Base-by-base conservation (phyloP, 2,329 filamentous ascomycete species). In the Epichloe brachyelytri region DNA sequence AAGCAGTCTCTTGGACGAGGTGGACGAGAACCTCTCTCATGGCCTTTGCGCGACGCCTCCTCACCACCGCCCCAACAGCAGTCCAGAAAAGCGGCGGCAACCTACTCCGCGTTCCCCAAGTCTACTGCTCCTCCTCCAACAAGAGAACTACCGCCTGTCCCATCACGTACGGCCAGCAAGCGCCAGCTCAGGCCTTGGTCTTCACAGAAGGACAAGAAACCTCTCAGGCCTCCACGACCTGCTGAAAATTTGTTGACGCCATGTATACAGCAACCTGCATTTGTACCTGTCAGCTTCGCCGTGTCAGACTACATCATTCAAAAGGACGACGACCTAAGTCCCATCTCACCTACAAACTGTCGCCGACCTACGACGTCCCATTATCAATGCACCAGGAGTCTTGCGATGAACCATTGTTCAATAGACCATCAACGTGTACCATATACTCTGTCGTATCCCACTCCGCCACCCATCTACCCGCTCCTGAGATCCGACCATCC, bases 91-190 rank as follows among this genome's bases (percentile, higher is more conserved):
- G 52, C 60, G 10, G 55, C 58, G 10, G 57, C 63, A 17, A 66
- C 63, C 3, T 72, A 72, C 53, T 71, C 71, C 1, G 63, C 71
- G 39, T 73, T 71, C 52, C 71, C 71, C 5, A 72, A 67, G 57
- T 55, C 62, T 22, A 12, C 45, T 2, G 12, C 38, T 41, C 40
- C 41, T n/a, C 48, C 47, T 43, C 46, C 54, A n/a, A 44, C 47
- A 8, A 44, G 45, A 17, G 37, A n/a, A 12, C 46, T 48, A 14
- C 47, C 43, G 4, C 11, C 44, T 7, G 20, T 37, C 5, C 51
- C 51, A 4, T 19, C 43, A 12, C 51, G 43, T n/a, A 15, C 15
- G 20, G 43, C 43, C 15, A 41, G 6, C 41, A 19, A 40, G 40
- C 37, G 11, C 22, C 43, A 33, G 19, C 43, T 55, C 54, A 43